Conservation (phyloP, 2,329 filamentous ascomycete species). For the Exophiala viscosa region DNA sequence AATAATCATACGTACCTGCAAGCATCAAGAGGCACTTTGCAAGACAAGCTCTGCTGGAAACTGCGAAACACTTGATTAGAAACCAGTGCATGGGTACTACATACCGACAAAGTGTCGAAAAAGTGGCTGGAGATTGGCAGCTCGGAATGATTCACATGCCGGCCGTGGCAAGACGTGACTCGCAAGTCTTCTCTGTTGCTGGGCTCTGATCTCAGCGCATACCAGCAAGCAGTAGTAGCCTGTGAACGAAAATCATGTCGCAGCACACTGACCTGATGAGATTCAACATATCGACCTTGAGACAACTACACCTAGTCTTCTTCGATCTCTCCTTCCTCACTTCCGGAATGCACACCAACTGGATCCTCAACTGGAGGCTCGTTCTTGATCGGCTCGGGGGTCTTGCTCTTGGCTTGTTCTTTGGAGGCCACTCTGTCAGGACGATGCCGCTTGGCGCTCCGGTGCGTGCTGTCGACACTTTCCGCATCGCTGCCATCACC, state of each 20-base stretch:
- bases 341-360: conserved; percentile 71
- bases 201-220: conserved; percentile 1
- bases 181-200: neutral
- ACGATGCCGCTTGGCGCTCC: conserved; percentile 53
- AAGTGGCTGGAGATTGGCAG: too few relatives aligned
- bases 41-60: neutral
- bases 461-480: conserved; percentile 53
- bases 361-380: conserved; percentile 48
- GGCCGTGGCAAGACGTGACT: neutral
- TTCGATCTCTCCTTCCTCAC: conserved; percentile 97
- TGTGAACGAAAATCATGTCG: neutral
- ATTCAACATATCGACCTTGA: neutral
- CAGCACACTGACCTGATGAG: conserved; percentile 18
- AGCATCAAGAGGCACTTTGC: neutral
- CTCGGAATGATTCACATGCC: neutral
- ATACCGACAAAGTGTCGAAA: neutral
- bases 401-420: conserved; percentile 59
- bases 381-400: conserved; percentile 36
- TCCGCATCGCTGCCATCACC: conserved; percentile 70
- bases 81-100: neutral
- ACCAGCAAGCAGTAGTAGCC: neutral
- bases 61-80: neutral
- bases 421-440: conserved; percentile 36
- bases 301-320: conserved; percentile 50
- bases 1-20: neutral